Evolutionary conservation across 768 basidiomycete genomes (phyloP), one percentile per base, ranked within the genome.

Genomic region (Tulasnella sp.): DNA sequence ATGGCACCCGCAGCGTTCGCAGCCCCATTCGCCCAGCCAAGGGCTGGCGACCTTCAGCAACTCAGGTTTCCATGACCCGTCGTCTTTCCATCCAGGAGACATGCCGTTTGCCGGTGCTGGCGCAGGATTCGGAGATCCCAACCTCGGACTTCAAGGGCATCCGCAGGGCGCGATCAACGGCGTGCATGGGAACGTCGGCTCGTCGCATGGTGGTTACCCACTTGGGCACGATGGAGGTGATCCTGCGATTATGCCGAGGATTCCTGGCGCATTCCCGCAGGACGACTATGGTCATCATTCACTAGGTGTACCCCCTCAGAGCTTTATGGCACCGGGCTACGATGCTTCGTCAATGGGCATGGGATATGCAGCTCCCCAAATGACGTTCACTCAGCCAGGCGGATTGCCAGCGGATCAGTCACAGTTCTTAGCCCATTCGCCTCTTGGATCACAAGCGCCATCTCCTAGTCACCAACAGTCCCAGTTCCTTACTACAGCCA

Each of bases 181-280:
- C 71, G 44, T 72, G 29, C 71, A 72, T 15, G 71, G 39, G 20
- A 46, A 72, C 13, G 71, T 40, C 20, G 71, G 23, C 20, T n/a
- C 44, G 11, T 40, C 71, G 15, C 44, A 40, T 72, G 39, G 39
- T 23, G 71, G 15, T 26, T 40, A 40, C 37, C 44, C n/a, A 32
- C 16, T 72, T 18, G 71, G 29, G 5, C 71, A 46, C 23, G 71
- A 72, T 16, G 71, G 44, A n/a, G 39, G 70, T 9, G 70, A 72
- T 40, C 5, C 3, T 32, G 10, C 26, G 15, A 32, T 67, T 10
- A 67, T 67, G 61, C 61, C 61, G 61, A 67, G 44, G 37, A 72
- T 72, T n/a, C 71, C 71, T 42, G 71, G 71, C 44, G 71, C 71
- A 9, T 72, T 40, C 71, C 71, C 71, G 13, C 71, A 72, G 20